These are phyloP conservation scores for Aphanocladium album DNA, from an alignment of 2,329 filamentous ascomycete species.

Conservation along the genomic window DNA sequence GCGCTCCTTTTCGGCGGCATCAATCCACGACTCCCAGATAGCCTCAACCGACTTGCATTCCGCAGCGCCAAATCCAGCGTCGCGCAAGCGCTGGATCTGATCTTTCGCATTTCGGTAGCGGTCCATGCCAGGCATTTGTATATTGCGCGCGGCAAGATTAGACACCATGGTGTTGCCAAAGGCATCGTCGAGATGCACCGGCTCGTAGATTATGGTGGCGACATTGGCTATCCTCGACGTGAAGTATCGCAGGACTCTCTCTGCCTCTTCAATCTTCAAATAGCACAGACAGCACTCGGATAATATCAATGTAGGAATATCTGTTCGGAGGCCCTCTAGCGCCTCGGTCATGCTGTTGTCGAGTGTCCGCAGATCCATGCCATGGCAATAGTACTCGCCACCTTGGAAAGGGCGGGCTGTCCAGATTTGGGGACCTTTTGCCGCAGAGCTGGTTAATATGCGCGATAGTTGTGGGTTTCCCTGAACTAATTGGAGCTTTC, in stretches of 20 bases:
- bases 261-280: constrained; percentile 60
- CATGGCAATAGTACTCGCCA: constrained; percentile 52
- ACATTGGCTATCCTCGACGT: constrained; percentile 43
- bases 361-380: constrained; percentile 65
- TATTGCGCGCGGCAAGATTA: constrained; percentile 77
- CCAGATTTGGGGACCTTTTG: constrained; percentile 35
- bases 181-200: constrained; percentile 73
- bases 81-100: constrained; percentile 62
- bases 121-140: constrained; percentile 77
- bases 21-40: constrained; percentile 77
- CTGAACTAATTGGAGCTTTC: constrained; percentile 56
- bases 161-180: constrained; percentile 91
- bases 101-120: constrained; percentile 62
- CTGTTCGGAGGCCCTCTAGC: constrained; percentile 41
- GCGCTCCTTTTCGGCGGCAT: constrained; percentile 65
- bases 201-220: constrained; percentile 78
- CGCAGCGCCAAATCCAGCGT: constrained; percentile 56
- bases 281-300: constrained; percentile 97
- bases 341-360: constrained; percentile 11
- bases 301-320: constrained; percentile 75
- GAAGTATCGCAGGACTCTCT: constrained; percentile 61
- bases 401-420: constrained; percentile 33
- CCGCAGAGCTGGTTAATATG: constrained; percentile 32
- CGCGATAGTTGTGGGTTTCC: constrained; percentile 38
- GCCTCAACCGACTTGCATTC: constrained; percentile 41